These are phyloP conservation scores for Trypethelium eluteriae DNA, from an alignment of 495 filamentous ascomycete species.

Conservation along the genomic window DNA sequence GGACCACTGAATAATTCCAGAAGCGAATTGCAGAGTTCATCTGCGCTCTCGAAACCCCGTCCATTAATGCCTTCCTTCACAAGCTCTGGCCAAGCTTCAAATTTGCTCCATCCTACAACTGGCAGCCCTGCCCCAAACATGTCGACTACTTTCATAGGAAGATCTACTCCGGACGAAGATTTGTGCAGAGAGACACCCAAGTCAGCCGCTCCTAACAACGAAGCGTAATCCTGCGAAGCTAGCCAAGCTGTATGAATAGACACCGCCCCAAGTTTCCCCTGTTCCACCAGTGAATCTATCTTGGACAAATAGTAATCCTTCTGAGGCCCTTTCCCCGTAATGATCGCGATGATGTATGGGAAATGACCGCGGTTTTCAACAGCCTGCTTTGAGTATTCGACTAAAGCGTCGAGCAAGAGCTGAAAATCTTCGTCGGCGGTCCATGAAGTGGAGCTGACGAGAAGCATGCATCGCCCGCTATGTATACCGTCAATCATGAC, in stretches of 20 bases:
- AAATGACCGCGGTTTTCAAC: slow-evolving; percentile 29
- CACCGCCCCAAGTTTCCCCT: slow-evolving; percentile 57
- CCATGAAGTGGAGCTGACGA: slow-evolving; percentile 93
- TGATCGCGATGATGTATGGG: slow-evolving; percentile 69
- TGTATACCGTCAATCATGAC: slow-evolving; percentile 9
- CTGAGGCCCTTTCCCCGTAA: slow-evolving; percentile 88
- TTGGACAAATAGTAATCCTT: slow-evolving; percentile 63
- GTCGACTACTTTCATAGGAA: slow-evolving; percentile 99
- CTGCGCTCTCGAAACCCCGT: slow-evolving; percentile 62
- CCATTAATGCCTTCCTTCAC: slow-evolving; percentile 83
- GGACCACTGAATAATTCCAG: slow-evolving; percentile 52
- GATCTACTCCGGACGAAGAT: slow-evolving; percentile 85
- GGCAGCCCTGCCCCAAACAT: slow-evolving; percentile 94
- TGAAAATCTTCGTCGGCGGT: slow-evolving; percentile 94
- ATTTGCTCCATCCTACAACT: slow-evolving; percentile 74
- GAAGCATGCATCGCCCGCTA: slow-evolving; percentile 40
- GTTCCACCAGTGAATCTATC: slow-evolving; percentile 51
- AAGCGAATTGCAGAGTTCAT: slow-evolving; percentile 52
- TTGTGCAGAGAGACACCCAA: slow-evolving; percentile 86
- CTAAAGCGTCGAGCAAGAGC: slow-evolving; percentile 75
- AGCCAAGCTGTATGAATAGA: slow-evolving; percentile 76
- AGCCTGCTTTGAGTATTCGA: slow-evolving; percentile 52
- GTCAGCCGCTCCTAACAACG: slow-evolving; percentile 77
- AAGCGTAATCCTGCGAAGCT: slow-evolving; percentile 72
- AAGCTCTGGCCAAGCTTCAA: slow-evolving; percentile 79